Evolutionary conservation across 1,284 basidiomycete genomes (phyloP), one percentile per base, ranked within the genome.

Genomic region (Ganoderma meredithae): DNA sequence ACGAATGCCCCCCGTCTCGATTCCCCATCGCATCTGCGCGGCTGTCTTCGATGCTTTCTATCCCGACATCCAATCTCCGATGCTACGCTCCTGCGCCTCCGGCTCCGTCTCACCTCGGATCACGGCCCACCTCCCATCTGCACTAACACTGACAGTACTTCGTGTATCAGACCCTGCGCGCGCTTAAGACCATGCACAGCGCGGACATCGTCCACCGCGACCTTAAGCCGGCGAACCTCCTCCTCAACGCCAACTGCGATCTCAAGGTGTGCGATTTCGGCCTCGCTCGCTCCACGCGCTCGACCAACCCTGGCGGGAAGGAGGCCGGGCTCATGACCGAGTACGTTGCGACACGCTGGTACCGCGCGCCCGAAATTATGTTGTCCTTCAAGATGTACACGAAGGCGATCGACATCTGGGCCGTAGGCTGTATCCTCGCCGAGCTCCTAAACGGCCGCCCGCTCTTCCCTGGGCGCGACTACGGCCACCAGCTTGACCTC

Each of bases 361-460:
- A 94, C 78, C 86, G 92, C 67, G 93, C 93, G 7, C 93, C 93
- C 0, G 94, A 96, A 81, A 95, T 96, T 78, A 96, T 96, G 94
- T 83, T 96, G 68, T 92, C 90, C 63, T 96, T 95, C 82, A 94
- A 94, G 78, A 94, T 94, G 86, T 95, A 93, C 79, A 89, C 88
- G 58, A 89, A 90, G 83, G 88, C 91, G 43, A 91, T 94, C 73
- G 93, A 94, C 76, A 84, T 94, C 65, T 95, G 95, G 95, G 92
- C 93, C 3, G 92, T 96, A 53, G 95, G 95, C 0, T 96, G 94
- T 77, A 95, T 96, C 74, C 83, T 96, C 27, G 95, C 93, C n/a
- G 95, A 96, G 79, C 91, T 96, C 82, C 83, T 96, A 55, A 89
- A 84, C 43, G 90, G 92, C 0, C 87, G 89, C 67, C 93, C 95